These are phyloP conservation scores for Acorus calamus DNA, from an alignment of 106 monocot species.

Conservation along the genomic window DNA sequence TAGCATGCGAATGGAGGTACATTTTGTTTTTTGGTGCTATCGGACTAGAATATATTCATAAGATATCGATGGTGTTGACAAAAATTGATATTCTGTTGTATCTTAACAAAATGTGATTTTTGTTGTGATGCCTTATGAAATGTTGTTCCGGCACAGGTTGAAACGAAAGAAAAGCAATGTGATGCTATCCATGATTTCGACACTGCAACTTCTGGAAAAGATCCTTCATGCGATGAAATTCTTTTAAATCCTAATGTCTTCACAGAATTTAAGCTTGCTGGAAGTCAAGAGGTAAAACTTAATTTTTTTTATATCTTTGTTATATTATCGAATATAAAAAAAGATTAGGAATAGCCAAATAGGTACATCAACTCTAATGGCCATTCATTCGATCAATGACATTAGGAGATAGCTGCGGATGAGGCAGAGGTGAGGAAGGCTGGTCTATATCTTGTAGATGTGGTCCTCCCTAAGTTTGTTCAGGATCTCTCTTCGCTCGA, in stretches of 20 bases:
- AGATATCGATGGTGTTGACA: too few relatives aligned
- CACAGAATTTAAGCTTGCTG: constrained; percentile 85
- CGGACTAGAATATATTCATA: too few relatives aligned
- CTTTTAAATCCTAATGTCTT: constrained; percentile 92
- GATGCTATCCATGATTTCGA: constrained; percentile 9
- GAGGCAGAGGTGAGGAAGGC: constrained; percentile 71
- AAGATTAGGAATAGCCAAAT: too few relatives aligned
- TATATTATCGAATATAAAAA: neutral
- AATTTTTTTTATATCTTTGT: neutral
- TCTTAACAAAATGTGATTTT: too few relatives aligned
- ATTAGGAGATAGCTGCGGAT: constrained; percentile 81
- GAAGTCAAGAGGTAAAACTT: constrained; percentile 50
- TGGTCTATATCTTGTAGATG: constrained; percentile 67
- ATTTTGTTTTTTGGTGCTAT: too few relatives aligned
- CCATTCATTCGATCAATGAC: constrained; percentile 3
- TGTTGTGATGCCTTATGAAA: too few relatives aligned
- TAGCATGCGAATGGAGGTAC: too few relatives aligned
- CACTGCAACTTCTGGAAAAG: constrained; percentile 12
- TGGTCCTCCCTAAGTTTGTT: constrained; percentile 80
- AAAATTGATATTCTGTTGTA: too few relatives aligned
- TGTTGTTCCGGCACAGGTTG: constrained; percentile 10
- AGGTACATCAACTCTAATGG: too few relatives aligned
- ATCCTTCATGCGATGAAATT: constrained; percentile 24
- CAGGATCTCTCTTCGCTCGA: constrained; percentile 88
- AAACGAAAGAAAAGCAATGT: constrained; percentile 9